Evolutionary conservation across 1,284 basidiomycete species (phyloP).

Genomic region (Exsudoporus floridanus): DNA sequence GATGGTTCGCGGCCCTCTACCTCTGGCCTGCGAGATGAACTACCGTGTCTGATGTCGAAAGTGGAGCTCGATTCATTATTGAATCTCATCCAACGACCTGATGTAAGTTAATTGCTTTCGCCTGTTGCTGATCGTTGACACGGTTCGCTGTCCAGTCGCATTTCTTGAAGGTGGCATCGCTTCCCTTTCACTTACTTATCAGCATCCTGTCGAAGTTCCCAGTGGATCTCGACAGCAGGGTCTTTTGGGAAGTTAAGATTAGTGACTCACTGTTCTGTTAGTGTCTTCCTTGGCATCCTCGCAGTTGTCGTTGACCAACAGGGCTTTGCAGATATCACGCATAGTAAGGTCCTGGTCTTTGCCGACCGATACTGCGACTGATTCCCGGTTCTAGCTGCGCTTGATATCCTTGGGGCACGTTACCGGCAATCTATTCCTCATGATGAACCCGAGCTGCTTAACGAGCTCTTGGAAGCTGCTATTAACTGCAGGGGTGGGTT

Average conservation of each 20-base stretch:
- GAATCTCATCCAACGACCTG: slow-evolving; percentile 70
- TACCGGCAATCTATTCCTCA: slow-evolving; percentile 38
- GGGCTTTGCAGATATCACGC: slow-evolving; percentile 20
- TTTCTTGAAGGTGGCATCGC: slow-evolving; percentile 76
- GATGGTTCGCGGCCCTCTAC: slow-evolving; percentile 65
- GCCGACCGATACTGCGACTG: not conserved
- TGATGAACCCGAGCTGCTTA: slow-evolving; percentile 42
- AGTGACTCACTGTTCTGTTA: slow-evolving; percentile 65
- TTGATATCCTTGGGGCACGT: slow-evolving; percentile 35
- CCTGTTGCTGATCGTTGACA: slow-evolving; percentile 8
- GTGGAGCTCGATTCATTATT: slow-evolving; percentile 61
- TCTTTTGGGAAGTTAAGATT: slow-evolving; percentile 62
- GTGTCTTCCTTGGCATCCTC: slow-evolving; percentile 26
- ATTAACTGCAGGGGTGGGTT: slow-evolving; percentile 55
- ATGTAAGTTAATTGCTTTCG: slow-evolving; percentile 46
- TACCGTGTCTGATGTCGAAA: slow-evolving; percentile 61
- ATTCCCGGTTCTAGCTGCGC: slow-evolving; percentile 26
- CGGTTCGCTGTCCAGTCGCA: slow-evolving; percentile 53
- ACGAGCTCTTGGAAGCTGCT: slow-evolving; percentile 53
- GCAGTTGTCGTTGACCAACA: slow-evolving; percentile 4
- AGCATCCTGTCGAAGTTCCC: slow-evolving; percentile 76
- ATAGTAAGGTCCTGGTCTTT: slow-evolving; percentile 14
- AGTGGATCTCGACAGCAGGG: slow-evolving; percentile 63
- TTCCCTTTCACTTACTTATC: slow-evolving; percentile 73
- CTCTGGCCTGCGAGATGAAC: slow-evolving; percentile 54